Base-by-base conservation (phyloP, 257 asterid genomes). In the Linaria vulgaris region DNA sequence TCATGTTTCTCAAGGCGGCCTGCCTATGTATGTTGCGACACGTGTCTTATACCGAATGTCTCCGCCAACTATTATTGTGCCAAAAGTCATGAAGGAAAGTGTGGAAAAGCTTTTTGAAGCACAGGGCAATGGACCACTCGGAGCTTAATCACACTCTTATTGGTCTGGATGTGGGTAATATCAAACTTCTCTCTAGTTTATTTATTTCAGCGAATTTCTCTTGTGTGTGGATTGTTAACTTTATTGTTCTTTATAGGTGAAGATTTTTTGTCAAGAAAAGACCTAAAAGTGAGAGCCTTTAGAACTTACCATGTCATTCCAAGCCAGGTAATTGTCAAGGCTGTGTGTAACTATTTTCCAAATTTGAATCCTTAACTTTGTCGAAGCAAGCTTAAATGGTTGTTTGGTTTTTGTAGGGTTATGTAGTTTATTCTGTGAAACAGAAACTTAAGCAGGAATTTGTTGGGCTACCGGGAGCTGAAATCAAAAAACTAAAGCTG, bases 21-120 rank as follows among this genome's bases (percentile, higher is more conserved):
- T 94, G 23, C 99, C 99, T 9, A 90, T 94, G 97, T 90, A 85
- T 66, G 99, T 94, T 76, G 97, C 97, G 0, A 87, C 97, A 0
- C 97, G 99, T 47, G 94, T 95, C 49, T 77, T 90, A 56, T 87
- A 90, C 67, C 70, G 83, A 69, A 83, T 90, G 97, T 72, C 74
- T 9, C 90, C 97, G 17, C 99, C 99, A 7, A 88, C 85, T 20
- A 74, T 94, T 72, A 60, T 94, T 75, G 97, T 94, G 64, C 99
- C 99, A 41, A 90, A 85, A 64, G 79, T 72, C 31, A 74, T 94
- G 48, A 87, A 78, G 68, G 88, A 72, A 70, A 83, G 70, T 65
- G 96, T 94, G 20, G 95, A 94, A 61, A 90, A 83, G 87, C 73
- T 90, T 66, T 94, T 94, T 70, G 95, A 90, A 78, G 97, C 96